These are phyloP conservation scores for Leptodermis oblonga DNA, from an alignment of 257 asterid genomes.

Conservation along the genomic window DNA sequence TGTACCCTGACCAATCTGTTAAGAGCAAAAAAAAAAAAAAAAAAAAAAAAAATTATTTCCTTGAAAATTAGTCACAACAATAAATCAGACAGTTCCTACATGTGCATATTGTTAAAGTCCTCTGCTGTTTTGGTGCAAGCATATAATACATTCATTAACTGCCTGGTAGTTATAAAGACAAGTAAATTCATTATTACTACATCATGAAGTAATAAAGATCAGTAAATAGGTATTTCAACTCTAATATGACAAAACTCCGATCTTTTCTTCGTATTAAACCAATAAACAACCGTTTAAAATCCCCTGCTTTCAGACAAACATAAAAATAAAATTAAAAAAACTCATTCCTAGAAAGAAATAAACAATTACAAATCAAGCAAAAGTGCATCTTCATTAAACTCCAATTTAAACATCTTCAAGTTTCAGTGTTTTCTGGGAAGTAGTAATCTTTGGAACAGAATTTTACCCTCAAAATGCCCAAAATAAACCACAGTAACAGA, in stretches of 20 bases:
- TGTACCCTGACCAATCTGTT: slow-evolving; percentile 96
- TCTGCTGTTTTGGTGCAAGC: neutral
- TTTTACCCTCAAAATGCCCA: neutral
- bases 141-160: neutral
- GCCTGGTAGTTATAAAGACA: neutral
- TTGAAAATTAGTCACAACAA: neutral
- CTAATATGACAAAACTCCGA: neutral
- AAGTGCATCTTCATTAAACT: slow-evolving; percentile 9
- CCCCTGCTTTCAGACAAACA: neutral
- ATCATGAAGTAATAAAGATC: neutral
- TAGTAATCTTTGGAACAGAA: no score
- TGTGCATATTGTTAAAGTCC: no score
- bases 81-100: neutral
- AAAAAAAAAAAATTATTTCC: slow-evolving; percentile 15
- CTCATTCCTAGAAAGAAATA: neutral
- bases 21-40: slow-evolving; percentile 7
- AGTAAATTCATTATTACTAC: neutral
- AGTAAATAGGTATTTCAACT: neutral
- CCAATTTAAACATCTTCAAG: neutral
- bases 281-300: neutral
- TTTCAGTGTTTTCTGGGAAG: neutral
- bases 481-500: neutral
- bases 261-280: neutral
- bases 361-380: neutral
- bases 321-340: no score